Conservation (phyloP, 2,329 filamentous ascomycete species). For the Sporothrix sp. region DNA sequence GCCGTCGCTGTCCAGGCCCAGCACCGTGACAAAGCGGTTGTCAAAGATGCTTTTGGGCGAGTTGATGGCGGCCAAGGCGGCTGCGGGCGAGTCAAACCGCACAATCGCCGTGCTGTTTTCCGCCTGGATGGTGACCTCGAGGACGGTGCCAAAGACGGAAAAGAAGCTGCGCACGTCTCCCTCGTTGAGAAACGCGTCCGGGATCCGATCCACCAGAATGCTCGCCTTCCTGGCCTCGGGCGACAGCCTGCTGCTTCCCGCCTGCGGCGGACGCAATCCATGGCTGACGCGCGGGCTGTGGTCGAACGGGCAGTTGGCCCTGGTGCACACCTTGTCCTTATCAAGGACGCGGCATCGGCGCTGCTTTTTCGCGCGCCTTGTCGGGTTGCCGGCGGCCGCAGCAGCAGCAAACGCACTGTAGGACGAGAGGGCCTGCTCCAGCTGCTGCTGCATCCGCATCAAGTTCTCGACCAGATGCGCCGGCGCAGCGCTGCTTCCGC, state of each 20-base stretch:
- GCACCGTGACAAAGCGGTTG: constrained; percentile 77
- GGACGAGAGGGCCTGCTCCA: constrained; percentile 36
- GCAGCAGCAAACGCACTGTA: constrained; percentile 22
- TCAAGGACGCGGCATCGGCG: constrained; percentile 61
- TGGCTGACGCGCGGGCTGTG: too few species aligned
- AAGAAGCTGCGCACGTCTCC: constrained; percentile 60
- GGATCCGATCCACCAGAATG: constrained; percentile 70
- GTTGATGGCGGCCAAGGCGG: constrained; percentile 60
- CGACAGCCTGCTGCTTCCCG: constrained; percentile 47
- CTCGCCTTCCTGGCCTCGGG: constrained; percentile 51
- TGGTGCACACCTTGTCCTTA: constrained; percentile 59
- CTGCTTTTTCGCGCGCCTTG: constrained; percentile 26
- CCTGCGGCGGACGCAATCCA: too few species aligned
- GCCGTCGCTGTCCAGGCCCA: constrained; percentile 58
- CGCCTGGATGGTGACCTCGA: constrained; percentile 53
- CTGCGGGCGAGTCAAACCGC: constrained; percentile 55
- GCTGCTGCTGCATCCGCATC: constrained; percentile 45
- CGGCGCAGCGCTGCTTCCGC: constrained; percentile 27
- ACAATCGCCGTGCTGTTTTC: constrained; percentile 60
- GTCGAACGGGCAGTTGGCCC: constrained; percentile 60
- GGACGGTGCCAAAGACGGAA: constrained; percentile 57
- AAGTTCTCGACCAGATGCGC: constrained; percentile 47
- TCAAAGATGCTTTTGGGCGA: constrained; percentile 76
- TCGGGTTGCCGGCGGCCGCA: background rate
- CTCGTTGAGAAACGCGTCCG: constrained; percentile 59